phyloP scores from a whole-genome alignment of 768 basidiomycete species.

The Suillus subaureus region DNA sequence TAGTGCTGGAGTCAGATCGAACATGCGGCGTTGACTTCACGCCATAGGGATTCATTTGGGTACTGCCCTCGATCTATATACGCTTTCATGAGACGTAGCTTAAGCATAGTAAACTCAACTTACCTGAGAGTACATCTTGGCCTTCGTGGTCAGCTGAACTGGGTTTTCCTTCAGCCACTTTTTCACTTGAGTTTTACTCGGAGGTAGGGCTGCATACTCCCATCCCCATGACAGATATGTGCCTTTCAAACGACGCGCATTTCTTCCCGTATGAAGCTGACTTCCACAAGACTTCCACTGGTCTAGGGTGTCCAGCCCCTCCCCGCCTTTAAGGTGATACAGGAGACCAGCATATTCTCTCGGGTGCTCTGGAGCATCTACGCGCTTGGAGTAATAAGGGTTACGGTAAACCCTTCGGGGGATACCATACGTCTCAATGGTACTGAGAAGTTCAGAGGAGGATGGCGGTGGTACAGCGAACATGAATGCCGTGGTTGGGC shows the following conservation, averaged over 20 bases:
- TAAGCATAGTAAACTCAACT: conserved; percentile 5
- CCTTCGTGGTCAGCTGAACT: conserved; percentile 17
- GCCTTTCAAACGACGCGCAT: conserved; percentile 18
- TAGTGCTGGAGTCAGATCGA: conserved; percentile 40
- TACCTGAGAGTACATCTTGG: conserved; percentile 55
- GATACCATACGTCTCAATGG: conserved; percentile 49
- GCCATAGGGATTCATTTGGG: conserved; percentile 73
- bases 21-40: conserved; percentile 57
- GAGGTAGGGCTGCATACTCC: conserved; percentile 80
- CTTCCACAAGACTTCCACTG: conserved; percentile 50
- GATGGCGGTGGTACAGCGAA: conserved; percentile 58
- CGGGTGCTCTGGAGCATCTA: conserved; percentile 68
- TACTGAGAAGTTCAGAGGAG: conserved; percentile 44
- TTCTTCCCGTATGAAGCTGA: conserved; percentile 8
- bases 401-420: conserved; percentile 66
- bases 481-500: conserved; percentile 32
- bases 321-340: conserved; percentile 71
- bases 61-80: conserved; percentile 68
- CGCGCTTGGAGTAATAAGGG: conserved; percentile 77
- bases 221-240: conserved; percentile 56
- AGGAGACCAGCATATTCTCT: conserved; percentile 79
- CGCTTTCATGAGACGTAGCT: not conserved
- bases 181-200: conserved; percentile 55
- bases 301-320: conserved; percentile 56
- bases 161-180: conserved; percentile 50